phyloP scores from a whole-genome alignment of 306 rosid species.

The Calophaca sinica region DNA sequence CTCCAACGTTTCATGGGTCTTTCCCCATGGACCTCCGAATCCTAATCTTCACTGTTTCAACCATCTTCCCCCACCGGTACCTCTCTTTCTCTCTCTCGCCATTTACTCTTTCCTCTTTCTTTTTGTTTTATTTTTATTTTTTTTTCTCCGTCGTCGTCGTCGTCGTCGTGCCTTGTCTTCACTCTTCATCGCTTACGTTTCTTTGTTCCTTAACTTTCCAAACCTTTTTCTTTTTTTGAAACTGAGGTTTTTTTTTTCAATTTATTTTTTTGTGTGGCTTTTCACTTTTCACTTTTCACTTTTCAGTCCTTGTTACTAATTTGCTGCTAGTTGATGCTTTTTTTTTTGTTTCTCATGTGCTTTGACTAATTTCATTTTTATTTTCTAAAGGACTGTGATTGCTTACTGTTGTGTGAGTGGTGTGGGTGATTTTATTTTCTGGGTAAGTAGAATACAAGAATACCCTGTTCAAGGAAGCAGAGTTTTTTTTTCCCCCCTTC shows the following conservation, averaged over 20 bases:
- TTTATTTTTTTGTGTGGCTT: neutral
- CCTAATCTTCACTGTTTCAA: slow-evolving; percentile 48
- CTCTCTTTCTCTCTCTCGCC: neutral
- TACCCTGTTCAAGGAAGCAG: neutral
- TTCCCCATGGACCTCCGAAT: slow-evolving; percentile 41
- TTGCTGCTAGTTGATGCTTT: slow-evolving; percentile 1
- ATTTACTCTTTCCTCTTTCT: neutral
- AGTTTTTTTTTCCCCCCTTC: slow-evolving; percentile 29
- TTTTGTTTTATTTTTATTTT: neutral
- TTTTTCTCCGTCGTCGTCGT: neutral
- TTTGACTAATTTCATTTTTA: neutral
- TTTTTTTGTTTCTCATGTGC: neutral
- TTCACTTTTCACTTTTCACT: neutral
- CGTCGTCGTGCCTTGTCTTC: neutral
- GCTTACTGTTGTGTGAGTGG: neutral
- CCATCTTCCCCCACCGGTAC: slow-evolving; percentile 44
- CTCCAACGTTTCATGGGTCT: slow-evolving; percentile 39
- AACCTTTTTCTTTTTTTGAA: neutral
- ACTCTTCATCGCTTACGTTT: neutral
- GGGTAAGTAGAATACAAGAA: neutral
- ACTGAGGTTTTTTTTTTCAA: neutral
- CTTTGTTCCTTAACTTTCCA: slow-evolving; percentile 15
- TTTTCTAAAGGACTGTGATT: slow-evolving; percentile 31
- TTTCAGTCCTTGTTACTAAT: slow-evolving; percentile 12
- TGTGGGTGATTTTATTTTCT: neutral